Conservation (phyloP, 2,329 filamentous ascomycete genomes). For the Cryphonectria radicalis region DNA sequence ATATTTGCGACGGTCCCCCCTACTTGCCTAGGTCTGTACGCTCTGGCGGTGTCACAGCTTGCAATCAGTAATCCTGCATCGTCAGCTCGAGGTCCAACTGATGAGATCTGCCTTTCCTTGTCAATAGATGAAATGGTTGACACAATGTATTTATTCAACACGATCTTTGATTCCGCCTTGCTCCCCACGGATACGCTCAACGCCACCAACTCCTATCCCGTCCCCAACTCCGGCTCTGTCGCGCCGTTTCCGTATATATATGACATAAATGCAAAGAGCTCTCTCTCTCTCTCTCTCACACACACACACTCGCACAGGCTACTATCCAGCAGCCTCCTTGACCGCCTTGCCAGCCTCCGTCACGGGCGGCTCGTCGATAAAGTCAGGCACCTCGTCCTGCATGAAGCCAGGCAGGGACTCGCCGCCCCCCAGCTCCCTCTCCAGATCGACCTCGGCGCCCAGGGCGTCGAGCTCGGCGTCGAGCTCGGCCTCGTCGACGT, state of each 20-base stretch:
- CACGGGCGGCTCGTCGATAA: constrained; percentile 89
- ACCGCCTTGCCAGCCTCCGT: constrained; percentile 65
- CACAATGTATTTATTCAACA: not conserved
- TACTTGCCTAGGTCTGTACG: not conserved
- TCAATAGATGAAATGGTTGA: not conserved
- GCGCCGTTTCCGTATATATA: not conserved
- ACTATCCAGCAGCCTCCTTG: constrained; percentile 75
- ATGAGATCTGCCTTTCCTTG: not conserved
- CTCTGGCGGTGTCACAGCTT: not conserved
- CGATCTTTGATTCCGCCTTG: not conserved
- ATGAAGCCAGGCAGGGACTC: constrained; percentile 80
- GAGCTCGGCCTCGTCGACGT: constrained; percentile 94
- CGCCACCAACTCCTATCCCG: not conserved
- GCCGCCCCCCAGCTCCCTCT: constrained; percentile 63
- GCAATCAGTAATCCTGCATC: not conserved
- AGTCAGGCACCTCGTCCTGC: constrained; percentile 86
- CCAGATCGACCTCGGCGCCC: constrained; percentile 91
- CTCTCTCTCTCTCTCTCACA: not conserved
- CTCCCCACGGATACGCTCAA: not conserved
- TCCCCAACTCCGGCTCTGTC: constrained; percentile 7
- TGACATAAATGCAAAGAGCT: not conserved
- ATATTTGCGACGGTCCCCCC: not conserved
- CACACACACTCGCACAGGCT: not conserved
- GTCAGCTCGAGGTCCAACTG: not conserved
- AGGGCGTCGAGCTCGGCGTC: constrained; percentile 96